These are phyloP conservation scores for Globisporangium recalcitrans DNA, from an alignment of 352 stramenopile genomes.

Conservation along the genomic window DNA sequence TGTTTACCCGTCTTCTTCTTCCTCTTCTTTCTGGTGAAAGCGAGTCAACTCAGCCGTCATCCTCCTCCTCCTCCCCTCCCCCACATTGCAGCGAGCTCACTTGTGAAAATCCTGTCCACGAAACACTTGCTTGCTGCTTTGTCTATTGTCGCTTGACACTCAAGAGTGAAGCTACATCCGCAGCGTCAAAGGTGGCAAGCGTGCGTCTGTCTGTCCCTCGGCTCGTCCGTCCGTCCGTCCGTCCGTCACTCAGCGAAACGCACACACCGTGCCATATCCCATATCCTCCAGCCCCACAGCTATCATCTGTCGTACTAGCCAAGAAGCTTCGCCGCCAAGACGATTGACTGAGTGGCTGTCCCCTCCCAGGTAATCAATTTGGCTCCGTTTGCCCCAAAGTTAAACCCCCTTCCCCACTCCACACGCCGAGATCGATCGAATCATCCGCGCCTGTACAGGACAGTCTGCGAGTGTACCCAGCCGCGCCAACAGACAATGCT, in stretches of 20 bases:
- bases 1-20: not conserved
- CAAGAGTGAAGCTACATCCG: too few relatives aligned
- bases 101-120: constrained; percentile 9
- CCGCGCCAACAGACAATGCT: constrained; percentile 8
- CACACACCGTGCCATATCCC: not conserved
- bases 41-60: not conserved
- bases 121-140: constrained; percentile 6
- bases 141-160: not conserved
- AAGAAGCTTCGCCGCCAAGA: too few relatives aligned
- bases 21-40: not conserved
- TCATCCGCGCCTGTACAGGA: not conserved
- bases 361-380: not conserved
- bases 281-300: not conserved
- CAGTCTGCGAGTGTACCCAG: not conserved
- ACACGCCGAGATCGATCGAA: not conserved
- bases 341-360: not conserved
- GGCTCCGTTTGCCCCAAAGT: not conserved
- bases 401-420: not conserved
- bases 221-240: not conserved
- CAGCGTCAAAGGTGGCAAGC: too few relatives aligned
- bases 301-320: too few relatives aligned
- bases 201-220: not conserved
- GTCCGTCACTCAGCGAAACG: not conserved
- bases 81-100: constrained; percentile 7
- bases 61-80: too few relatives aligned